Evolutionary conservation across 805 yeast genomes (phyloP).

Genomic region (Clavispora vitiphila): DNA sequence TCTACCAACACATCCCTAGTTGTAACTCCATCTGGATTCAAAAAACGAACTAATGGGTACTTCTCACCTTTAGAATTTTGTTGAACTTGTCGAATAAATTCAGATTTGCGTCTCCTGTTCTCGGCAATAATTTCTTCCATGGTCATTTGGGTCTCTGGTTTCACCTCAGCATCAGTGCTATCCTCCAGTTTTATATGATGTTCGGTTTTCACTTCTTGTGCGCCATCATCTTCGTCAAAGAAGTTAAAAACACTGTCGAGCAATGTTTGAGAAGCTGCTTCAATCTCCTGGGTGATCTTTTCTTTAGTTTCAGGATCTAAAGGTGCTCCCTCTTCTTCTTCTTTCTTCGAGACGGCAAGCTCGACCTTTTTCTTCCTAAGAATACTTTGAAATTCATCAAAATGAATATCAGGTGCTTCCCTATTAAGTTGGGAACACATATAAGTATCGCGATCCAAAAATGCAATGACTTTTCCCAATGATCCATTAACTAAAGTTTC

Average conservation of each 20-base stretch:
- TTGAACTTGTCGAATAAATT: slow-evolving; percentile 39
- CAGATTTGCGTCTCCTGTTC: slow-evolving; percentile 45
- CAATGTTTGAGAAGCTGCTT: slow-evolving; percentile 2
- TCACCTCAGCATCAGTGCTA: background rate
- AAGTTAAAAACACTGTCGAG: slow-evolving; percentile 14
- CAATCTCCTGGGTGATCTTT: slow-evolving; percentile 10
- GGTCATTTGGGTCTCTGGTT: background rate
- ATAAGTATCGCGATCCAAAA: slow-evolving; percentile 42
- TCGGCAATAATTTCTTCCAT: background rate
- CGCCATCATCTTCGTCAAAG: slow-evolving; percentile 2
- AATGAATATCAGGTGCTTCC: slow-evolving; percentile 16
- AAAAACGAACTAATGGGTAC: slow-evolving; percentile 74
- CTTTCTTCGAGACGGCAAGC: slow-evolving; percentile 8
- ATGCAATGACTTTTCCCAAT: slow-evolving; percentile 67
- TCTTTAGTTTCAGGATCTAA: slow-evolving; percentile 2
- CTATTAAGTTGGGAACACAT: slow-evolving; percentile 18
- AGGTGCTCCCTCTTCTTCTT: background rate
- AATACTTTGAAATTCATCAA: slow-evolving; percentile 17
- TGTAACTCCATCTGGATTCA: slow-evolving; percentile 59
- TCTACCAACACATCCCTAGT: slow-evolving; percentile 72
- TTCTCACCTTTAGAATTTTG: slow-evolving; percentile 43
- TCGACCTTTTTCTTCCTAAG: slow-evolving; percentile 6
- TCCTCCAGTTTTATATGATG: background rate
- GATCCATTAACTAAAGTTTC: slow-evolving; percentile 90
- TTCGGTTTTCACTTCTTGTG: background rate